Percentiles rank a stretch among this genome's conserved stretches.
Evolutionary conservation across 768 basidiomycete genomes (phyloP).

Genomic region (Fomitopsis pulvina): DNA sequence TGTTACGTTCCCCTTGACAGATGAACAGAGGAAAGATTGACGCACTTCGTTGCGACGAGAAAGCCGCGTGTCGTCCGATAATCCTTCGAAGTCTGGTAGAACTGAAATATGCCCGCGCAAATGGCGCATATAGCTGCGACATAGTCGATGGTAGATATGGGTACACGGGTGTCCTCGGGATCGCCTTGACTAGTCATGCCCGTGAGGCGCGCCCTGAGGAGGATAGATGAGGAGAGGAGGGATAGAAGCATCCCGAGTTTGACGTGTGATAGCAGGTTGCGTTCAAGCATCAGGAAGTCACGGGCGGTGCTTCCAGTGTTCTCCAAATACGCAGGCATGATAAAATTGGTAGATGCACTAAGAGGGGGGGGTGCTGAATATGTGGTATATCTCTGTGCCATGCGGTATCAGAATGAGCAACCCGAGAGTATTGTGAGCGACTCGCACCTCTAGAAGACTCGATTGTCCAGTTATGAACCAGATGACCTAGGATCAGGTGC

Average conservation of each 20-base stretch:
- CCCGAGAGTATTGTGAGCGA: too few relatives aligned
- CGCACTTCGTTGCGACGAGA: conserved; percentile 48
- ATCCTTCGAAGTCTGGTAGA: conserved; percentile 50
- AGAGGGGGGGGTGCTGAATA: too few relatives aligned
- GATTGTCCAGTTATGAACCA: too few relatives aligned
- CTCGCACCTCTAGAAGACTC: too few relatives aligned
- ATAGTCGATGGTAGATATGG: conserved; percentile 49
- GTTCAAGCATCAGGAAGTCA: conserved; percentile 75
- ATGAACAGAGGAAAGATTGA: conserved; percentile 16
- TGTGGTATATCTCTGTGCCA: too few relatives aligned
- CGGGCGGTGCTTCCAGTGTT: conserved; percentile 42
- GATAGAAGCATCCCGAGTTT: conserved; percentile 61
- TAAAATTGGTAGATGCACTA: neutral
- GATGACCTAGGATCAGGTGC: too few relatives aligned
- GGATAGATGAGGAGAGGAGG: conserved; percentile 54
- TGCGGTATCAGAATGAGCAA: too few relatives aligned
- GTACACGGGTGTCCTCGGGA: conserved; percentile 28
- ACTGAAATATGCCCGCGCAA: conserved; percentile 59
- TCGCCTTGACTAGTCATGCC: conserved; percentile 16
- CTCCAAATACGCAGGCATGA: conserved; percentile 1
- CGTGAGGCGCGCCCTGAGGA: conserved; percentile 53
- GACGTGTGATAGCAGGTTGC: conserved; percentile 64
- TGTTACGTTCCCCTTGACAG: neutral
- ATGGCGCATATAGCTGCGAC: conserved; percentile 48
- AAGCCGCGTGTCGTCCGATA: conserved; percentile 55